A percentile compares a stretch with the other conserved stretches of the same genome.
Evolutionary conservation across 805 yeast genomes (phyloP).

Genomic region (Yarrowia sp.): DNA sequence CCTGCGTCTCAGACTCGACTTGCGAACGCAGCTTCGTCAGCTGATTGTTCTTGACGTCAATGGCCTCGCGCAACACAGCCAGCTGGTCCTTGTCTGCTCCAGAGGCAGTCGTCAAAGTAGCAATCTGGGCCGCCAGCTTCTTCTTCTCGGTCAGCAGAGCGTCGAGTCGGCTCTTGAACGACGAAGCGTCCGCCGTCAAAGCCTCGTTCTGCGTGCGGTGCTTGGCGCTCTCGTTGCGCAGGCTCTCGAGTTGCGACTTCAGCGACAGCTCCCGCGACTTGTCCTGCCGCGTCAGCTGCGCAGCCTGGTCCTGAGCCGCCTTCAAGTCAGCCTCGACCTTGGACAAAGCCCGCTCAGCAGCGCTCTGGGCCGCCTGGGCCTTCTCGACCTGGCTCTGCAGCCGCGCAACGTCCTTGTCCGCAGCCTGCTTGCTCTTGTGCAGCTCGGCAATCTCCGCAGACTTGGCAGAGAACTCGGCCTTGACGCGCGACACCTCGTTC

Average conservation of each 20-base stretch:
- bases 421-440: neutral
- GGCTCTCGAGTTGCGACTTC: slow-evolving; percentile 17
- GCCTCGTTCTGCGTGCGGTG: slow-evolving; percentile 32
- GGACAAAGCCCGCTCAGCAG: slow-evolving; percentile 29
- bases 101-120: slow-evolving; percentile 26
- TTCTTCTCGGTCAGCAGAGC: slow-evolving; percentile 30
- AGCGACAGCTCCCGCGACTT: slow-evolving; percentile 21
- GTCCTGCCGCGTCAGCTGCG: slow-evolving; percentile 26
- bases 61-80: slow-evolving; percentile 30
- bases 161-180: slow-evolving; percentile 26
- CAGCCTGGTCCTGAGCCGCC: slow-evolving; percentile 31
- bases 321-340: slow-evolving; percentile 30
- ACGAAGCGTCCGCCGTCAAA: slow-evolving; percentile 27
- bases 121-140: slow-evolving; percentile 30
- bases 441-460: neutral
- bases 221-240: slow-evolving; percentile 29
- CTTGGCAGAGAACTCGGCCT: neutral
- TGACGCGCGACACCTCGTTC: neutral
- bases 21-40: slow-evolving; percentile 32
- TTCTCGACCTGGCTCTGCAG: slow-evolving; percentile 30
- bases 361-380: slow-evolving; percentile 27
- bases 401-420: slow-evolving; percentile 28
- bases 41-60: slow-evolving; percentile 31
- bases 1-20: slow-evolving; percentile 28
- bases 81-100: slow-evolving; percentile 28